Base-by-base conservation (phyloP, 108 stramenopile species). In the Ochromonas danica region DNA sequence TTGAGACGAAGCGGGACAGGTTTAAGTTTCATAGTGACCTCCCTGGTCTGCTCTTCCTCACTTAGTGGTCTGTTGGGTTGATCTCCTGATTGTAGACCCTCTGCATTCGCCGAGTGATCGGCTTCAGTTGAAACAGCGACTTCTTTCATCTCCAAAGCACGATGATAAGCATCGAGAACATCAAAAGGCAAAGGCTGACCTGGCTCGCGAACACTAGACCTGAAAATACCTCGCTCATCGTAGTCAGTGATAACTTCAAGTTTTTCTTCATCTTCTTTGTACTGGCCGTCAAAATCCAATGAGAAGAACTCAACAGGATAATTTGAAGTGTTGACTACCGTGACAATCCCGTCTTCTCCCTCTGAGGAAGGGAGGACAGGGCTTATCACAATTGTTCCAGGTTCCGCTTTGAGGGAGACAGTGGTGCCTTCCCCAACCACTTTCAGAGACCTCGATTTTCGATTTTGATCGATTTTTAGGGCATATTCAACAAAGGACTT, bases 281-380 rank as follows among this genome's bases (percentile, higher is more conserved):
- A 84, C n/a, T 79, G 45, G 60, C 71, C 35, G 80, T 90, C 90
- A 71, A 90, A 90, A 78, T 90, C 89, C 35, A 89, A 36, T 10
- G 89, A 89, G 78, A 81, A 90, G 17, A 89, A 86, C 77, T 89
- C 90, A 36, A 90, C 79, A 67, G 79, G 70, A 45, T 63, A 61
- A 25, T 65, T 39, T 43, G 78, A 38, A 17, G 63, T 72, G 62
- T 90, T 90, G 14, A n/a, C 1, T 40, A 90, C 51, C 30, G 62
- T 63, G 0, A 90, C 87, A 28, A 81, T 17, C 10, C 17, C 14
- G 33, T n/a, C 71, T 40, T 71, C 43, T 40, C 85, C 33, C 63
- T 61, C 31, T 40, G 42, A 40, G 70, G 51, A 40, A n/a, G 90
- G 90, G 28, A 90, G 79, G 51, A 87, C 83, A 0, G 90, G 89